phyloP scores from a whole-genome alignment of 2,329 filamentous ascomycete species.

The Monascus ruber region DNA sequence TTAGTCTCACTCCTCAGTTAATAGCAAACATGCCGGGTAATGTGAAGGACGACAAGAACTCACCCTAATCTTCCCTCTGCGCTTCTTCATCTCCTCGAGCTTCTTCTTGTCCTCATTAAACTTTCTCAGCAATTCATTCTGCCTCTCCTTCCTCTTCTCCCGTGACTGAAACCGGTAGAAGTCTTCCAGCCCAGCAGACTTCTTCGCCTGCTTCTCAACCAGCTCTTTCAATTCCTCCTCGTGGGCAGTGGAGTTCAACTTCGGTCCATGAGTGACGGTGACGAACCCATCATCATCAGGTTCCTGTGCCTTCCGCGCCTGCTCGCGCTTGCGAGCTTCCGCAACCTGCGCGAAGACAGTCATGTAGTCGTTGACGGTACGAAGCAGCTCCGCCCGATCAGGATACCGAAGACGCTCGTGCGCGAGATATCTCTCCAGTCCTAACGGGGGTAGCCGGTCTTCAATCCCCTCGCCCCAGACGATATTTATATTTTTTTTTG shows the following conservation, averaged over 20 bases:
- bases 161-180: constrained; percentile 79
- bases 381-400: constrained; percentile 53
- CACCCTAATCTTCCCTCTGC: constrained; percentile 50
- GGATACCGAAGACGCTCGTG: constrained; percentile 67
- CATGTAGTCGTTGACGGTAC: constrained; percentile 76
- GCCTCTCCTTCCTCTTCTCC: constrained; percentile 66
- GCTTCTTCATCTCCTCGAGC: constrained; percentile 58
- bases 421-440: constrained; percentile 41
- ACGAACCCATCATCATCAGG: constrained; percentile 94
- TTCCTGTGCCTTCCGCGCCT: constrained; percentile 56
- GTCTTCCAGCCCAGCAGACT: constrained; percentile 53
- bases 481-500: constrained; percentile 47
- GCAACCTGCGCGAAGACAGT: constrained; percentile 58
- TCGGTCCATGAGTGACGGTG: constrained; percentile 72
- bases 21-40: constrained; percentile 5
- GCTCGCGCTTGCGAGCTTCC: constrained; percentile 52
- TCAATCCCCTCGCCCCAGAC: constrained; percentile 57
- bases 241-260: constrained; percentile 59
- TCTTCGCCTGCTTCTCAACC: constrained; percentile 50
- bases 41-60: constrained; percentile 6
- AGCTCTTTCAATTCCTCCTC: constrained; percentile 56
- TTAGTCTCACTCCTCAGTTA: constrained; percentile 2
- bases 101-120: constrained; percentile 69
- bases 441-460: constrained; percentile 47
- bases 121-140: constrained; percentile 54